Evolutionary conservation across 2,329 filamentous ascomycete species (phyloP).

Genomic region (Aphanoascus verrucosus): DNA sequence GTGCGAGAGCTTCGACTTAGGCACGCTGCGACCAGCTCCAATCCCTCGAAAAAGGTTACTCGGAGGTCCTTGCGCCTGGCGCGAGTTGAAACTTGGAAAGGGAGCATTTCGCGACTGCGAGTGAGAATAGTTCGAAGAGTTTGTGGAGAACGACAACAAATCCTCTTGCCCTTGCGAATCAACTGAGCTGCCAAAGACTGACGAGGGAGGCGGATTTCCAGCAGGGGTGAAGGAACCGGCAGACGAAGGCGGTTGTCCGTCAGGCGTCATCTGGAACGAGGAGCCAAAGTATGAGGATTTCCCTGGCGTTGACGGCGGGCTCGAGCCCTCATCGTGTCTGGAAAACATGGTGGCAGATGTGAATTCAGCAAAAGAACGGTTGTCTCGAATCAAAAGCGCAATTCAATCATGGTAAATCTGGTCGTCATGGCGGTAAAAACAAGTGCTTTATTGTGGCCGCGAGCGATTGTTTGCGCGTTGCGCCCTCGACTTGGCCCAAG

Average conservation of each 20-base stretch:
- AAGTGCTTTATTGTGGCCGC: background rate
- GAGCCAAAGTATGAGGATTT: conserved; percentile 29
- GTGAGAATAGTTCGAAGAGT: conserved; percentile 24
- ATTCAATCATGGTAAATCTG: background rate
- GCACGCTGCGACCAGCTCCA: conserved; percentile 5
- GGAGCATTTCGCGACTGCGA: conserved; percentile 18
- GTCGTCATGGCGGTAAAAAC: background rate
- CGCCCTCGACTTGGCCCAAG: conserved; percentile 3
- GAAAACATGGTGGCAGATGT: conserved; percentile 22
- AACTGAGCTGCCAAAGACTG: conserved; percentile 39
- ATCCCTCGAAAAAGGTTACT: conserved; percentile 12
- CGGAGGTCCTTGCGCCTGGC: conserved; percentile 19
- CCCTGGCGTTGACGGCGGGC: conserved; percentile 31
- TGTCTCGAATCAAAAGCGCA: background rate
- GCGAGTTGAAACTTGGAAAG: conserved; percentile 5
- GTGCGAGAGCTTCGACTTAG: conserved; percentile 7
- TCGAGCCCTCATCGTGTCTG: conserved; percentile 26
- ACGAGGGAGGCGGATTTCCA: conserved; percentile 40
- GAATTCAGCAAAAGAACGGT: background rate
- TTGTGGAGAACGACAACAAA: conserved; percentile 30
- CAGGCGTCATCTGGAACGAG: conserved; percentile 46
- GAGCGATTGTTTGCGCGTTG: background rate
- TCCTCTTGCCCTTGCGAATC: conserved; percentile 29
- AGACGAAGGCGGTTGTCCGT: conserved; percentile 45
- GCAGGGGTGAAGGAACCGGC: conserved; percentile 47